Base-by-base conservation (phyloP, 306 rosid genomes). In the Leucaena leucocephala region DNA sequence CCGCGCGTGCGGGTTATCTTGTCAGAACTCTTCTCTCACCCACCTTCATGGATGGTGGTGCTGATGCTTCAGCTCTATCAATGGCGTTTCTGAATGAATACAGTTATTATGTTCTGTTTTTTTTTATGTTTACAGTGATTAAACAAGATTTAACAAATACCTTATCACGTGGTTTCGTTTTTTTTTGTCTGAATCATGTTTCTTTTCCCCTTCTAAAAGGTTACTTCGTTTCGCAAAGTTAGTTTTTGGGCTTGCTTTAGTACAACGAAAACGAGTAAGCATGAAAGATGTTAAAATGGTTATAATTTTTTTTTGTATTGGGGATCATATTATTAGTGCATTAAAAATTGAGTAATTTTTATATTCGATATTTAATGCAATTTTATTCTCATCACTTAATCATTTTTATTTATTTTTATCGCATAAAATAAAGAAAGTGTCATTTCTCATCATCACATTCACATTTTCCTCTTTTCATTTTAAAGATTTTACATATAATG, bases 1-100 rank as follows among this genome's bases (percentile, higher is more conserved):
- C 87, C 86, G 82, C 84, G 88, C 92, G 92, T 88, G 92, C 86
- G 91, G 91, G 81, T 82, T 70, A 82, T 86, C 82, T 80, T 77
- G 83, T 81, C 68, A 75, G 44, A 49, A 44, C 48, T 38, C 27
- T 27, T 27, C 27, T 27, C 27, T 27, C 84, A 50, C 11, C 78
- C 76, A 72, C 11, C 8, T 2, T 3, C 66, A 19, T 19, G 0
- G 21, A 16, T 16, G 21, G 4, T 55, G 21, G 34, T 19, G 27
- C 5, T 19, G 80, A 49, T 82, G 64, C 15, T 58, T 58, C 64
- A 58, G 46, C 50, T 61, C 65, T 76, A 44, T 67, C 8, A 73
- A 43, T 76, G 64, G 36, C 14, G 35, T 21, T 58, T 27, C 64
- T 58, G 64, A 9, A 8, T 9, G 11, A 8, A 21, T 22, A 58